Base-by-base conservation (phyloP, 2,329 filamentous ascomycete genomes). In the Stachybotrys elegans region DNA sequence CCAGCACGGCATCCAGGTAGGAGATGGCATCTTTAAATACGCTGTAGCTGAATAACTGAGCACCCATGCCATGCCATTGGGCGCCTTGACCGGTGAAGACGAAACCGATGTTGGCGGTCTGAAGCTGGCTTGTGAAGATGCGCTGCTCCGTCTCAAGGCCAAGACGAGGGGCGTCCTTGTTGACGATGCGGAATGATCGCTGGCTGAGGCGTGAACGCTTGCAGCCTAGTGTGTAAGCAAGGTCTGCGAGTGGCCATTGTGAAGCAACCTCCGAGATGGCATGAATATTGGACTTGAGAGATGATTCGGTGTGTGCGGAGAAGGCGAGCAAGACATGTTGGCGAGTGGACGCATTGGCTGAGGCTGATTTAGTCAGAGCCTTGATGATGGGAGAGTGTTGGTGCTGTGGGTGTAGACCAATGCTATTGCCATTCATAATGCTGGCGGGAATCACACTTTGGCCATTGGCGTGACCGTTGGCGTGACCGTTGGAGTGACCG, bases 11-110 rank as follows among this genome's bases (percentile, higher is more conserved):
- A 27, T 40, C 38, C 13, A 40, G 42, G 21, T 25, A 43, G 2
- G 6, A 17, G n/a, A 43, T 38, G 2, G 22, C 27, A 16, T 17
- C 13, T 5, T 19, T 11, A 14, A 43, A 43, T 12, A 38, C 42
- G 6, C 5, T 21, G 27, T 43, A 29, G 4, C 17, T 22, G 13
- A 38, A 16, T 14, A 37, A 32, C 31, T 16, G 16, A n/a, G 29
- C 32, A 19, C 38, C 38, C 38, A 40, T 27, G n/a, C 11, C 22
- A 17, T 23, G 37, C 22, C 37, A 40, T 17, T 27, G 35, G 7
- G 35, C 35, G 11, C 35, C 35, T 7, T 38, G 35, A 9, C 35
- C 35, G 14, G 35, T 38, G 35, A 38, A 38, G 17, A 38, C 35
- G 21, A 38, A 38, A n/a, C 16, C 35, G n/a, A 38, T 13, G 17